Conservation (phyloP, 1,284 basidiomycete genomes). For the Anthracocystis panici-leucophaei region DNA sequence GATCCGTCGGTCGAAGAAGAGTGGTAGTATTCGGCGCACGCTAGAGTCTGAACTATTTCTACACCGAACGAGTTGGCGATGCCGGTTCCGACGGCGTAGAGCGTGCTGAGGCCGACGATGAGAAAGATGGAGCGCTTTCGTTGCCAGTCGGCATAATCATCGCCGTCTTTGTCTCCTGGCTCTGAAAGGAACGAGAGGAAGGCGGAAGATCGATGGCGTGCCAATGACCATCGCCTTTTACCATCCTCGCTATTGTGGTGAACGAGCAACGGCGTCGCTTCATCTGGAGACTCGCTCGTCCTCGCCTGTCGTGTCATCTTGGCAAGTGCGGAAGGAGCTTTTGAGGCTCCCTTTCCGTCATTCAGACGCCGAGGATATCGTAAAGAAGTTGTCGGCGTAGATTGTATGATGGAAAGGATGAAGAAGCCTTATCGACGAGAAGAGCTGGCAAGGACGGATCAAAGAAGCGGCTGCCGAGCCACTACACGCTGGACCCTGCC, state of each 20-base stretch:
- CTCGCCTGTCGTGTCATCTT: conserved; percentile 21
- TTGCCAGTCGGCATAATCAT: conserved; percentile 22
- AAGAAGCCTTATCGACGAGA: no score
- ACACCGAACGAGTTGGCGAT: conserved; percentile 20
- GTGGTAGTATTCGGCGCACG: conserved; percentile 48
- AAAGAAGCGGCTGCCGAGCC: no score
- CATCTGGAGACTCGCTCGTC: conserved; percentile 10
- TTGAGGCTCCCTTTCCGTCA: not conserved
- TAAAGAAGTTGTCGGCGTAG: not conserved
- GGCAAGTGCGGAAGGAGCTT: not conserved
- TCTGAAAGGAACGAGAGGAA: conserved; percentile 45
- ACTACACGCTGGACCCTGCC: not conserved
- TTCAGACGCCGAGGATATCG: not conserved
- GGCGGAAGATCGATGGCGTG: conserved; percentile 39
- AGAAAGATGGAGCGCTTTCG: conserved; percentile 23
- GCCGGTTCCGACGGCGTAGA: conserved; percentile 17
- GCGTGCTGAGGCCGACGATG: conserved; percentile 19
- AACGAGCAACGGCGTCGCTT: conserved; percentile 32
- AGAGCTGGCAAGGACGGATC: no score
- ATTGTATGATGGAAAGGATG: no score
- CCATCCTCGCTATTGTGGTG: conserved; percentile 7
- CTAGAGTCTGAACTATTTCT: conserved; percentile 35
- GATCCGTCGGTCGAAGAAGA: conserved; percentile 10
- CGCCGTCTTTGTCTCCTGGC: conserved; percentile 35
- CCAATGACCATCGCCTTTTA: conserved; percentile 28